Evolutionary conservation across 306 rosid genomes (phyloP), one percentile per base, ranked within the genome.

Genomic region (Carpinus fangiana): DNA sequence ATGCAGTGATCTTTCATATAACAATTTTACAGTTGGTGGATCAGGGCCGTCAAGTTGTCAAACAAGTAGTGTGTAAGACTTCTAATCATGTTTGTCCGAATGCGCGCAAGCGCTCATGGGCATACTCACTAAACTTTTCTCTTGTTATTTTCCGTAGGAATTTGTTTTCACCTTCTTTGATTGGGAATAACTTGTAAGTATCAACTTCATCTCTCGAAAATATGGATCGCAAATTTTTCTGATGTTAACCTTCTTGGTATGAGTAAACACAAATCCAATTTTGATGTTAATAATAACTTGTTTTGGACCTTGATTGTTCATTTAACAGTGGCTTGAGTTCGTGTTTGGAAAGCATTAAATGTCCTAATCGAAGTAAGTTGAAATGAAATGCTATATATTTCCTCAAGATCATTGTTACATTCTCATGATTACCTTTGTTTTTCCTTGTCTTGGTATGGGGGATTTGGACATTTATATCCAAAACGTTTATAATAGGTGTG

Each of bases 1-100:
- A 36, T 43, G 64, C 82, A 87, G 90, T n/a, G 90, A 87, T 75
- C 76, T 87, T 75, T 84, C 90, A 62, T 87, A 79, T 65, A 87
- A 84, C 77, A 74, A 70, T 23, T 76, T 87, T 50, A 20, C 84
- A 5, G 9, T 4, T 47, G 50, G 14, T 4, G 38, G 2, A 31
- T 43, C 46, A 20, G 18, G 14, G 8, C n/a, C 2, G 23, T 43
- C 28, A 21, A 17, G 47, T 52, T 86, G 89, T 61, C 28, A 57
- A 21, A 3, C 48, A 10, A 64, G 26, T 48, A 36, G 12, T 2
- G 36, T 75, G 89, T 86, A 83, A 86, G 89, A 56, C 56, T 47
- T 47, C 51, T 47, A 47, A 7, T 1, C 51, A 11, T 47, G 51
- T 47, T 8, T 47, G 51, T 8, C 12, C 11, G 51, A 8, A 47